Conservation (phyloP, 495 filamentous ascomycete species). For the Tricharina praecox region DNA sequence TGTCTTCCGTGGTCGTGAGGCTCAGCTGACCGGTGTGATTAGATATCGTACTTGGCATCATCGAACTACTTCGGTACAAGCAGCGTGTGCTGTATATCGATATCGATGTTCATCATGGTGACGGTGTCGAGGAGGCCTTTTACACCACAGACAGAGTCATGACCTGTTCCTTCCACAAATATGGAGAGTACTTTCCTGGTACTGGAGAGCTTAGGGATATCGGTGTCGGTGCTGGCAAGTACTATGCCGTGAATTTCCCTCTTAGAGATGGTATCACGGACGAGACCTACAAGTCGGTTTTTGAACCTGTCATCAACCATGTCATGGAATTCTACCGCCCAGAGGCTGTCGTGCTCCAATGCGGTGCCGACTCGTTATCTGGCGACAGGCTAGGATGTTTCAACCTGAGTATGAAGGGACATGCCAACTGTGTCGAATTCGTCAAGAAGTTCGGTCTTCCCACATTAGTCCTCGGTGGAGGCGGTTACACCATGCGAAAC, state of each 20-base stretch:
- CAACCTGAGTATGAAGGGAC: slow-evolving; percentile 92
- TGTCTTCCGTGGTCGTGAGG: background rate
- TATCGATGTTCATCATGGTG: slow-evolving; percentile 95
- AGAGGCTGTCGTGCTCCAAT: slow-evolving; percentile 90
- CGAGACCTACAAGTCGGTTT: slow-evolving; percentile 76
- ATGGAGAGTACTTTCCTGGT: slow-evolving; percentile 95
- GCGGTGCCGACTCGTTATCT: slow-evolving; percentile 85
- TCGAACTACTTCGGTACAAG: slow-evolving; percentile 73
- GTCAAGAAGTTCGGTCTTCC: slow-evolving; percentile 86
- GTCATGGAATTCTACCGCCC: slow-evolving; percentile 96
- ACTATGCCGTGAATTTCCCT: slow-evolving; percentile 95
- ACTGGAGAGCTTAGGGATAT: slow-evolving; percentile 94
- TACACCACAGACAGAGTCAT: slow-evolving; percentile 91
- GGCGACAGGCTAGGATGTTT: slow-evolving; percentile 94
- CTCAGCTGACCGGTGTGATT: background rate
- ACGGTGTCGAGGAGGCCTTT: slow-evolving; percentile 94
- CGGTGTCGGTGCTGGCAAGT: slow-evolving; percentile 78
- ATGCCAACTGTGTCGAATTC: slow-evolving; percentile 93
- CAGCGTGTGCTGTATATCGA: slow-evolving; percentile 93
- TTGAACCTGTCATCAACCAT: slow-evolving; percentile 79
- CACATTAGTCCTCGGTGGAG: slow-evolving; percentile 80
- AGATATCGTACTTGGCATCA: slow-evolving; percentile 89
- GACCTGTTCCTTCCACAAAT: slow-evolving; percentile 95
- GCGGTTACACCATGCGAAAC: slow-evolving; percentile 98
- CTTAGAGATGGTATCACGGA: slow-evolving; percentile 97